phyloP scores from a whole-genome alignment of 208 protist species.

The Trypanosoma avium region DNA sequence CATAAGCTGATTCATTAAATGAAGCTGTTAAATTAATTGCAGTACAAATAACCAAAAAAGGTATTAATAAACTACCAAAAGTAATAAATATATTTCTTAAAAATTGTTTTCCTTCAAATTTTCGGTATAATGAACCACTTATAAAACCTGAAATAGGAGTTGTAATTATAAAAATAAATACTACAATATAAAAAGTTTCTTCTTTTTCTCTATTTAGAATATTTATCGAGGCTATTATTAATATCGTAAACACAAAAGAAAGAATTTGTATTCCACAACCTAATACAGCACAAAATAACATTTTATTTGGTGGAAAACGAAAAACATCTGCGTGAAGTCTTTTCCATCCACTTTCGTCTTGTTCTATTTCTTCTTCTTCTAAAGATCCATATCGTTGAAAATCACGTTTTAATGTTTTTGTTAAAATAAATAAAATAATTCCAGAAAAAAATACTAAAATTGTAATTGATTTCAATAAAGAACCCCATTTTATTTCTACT shows the following conservation, averaged over 20 bases:
- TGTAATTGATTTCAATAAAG: neutral
- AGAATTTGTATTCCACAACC: neutral
- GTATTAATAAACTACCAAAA: neutral
- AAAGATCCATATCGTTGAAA: neutral
- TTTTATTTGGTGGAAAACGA: neutral
- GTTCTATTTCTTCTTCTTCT: conserved; percentile 3
- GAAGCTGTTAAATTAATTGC: neutral
- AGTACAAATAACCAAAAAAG: neutral
- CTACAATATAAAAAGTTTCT: neutral
- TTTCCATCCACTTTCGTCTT: conserved; percentile 7
- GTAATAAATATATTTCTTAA: neutral
- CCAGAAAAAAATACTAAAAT: neutral
- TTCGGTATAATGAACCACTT: conserved; percentile 3
- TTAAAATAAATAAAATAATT: conserved; percentile 5
- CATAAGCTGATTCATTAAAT: neutral
- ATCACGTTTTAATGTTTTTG: conserved; percentile 6
- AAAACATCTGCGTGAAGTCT: conserved; percentile 10
- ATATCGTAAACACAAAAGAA: neutral
- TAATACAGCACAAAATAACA: neutral
- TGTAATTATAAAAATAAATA: neutral
- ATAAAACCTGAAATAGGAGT: neutral
- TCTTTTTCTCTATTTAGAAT: neutral
- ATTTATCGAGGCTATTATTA: neutral
- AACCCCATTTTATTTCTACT: neutral
- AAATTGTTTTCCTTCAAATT: neutral